phyloP scores from a whole-genome alignment of 306 rosid genomes.

The Cicer arietinum region DNA sequence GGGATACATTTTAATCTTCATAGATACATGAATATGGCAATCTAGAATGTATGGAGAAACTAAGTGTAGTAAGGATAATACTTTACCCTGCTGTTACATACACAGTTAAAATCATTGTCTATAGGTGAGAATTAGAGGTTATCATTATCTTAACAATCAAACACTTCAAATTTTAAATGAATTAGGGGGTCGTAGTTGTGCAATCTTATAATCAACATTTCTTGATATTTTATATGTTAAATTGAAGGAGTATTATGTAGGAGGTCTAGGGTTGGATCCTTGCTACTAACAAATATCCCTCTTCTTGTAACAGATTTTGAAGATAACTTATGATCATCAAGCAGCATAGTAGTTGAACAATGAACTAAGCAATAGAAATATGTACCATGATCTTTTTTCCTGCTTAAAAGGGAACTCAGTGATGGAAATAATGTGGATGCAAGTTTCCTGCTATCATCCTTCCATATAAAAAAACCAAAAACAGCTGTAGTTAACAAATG shows the following conservation, averaged over 20 bases:
- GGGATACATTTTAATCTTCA: background rate
- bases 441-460: slow-evolving; percentile 90
- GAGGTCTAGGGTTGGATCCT: too few relatives aligned
- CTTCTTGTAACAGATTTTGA: too few relatives aligned
- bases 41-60: background rate
- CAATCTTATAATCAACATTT: too few relatives aligned
- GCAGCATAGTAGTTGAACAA: background rate
- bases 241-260: too few relatives aligned
- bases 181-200: too few relatives aligned
- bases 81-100: too few relatives aligned
- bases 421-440: slow-evolving; percentile 85
- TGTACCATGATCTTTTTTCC: slow-evolving; percentile 93
- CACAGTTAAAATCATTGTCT: too few relatives aligned
- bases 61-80: background rate
- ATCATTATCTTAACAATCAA: too few relatives aligned
- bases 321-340: slow-evolving; percentile 22
- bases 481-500: slow-evolving; percentile 28
- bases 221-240: too few relatives aligned
- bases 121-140: too few relatives aligned
- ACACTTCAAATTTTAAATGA: too few relatives aligned
- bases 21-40: background rate
- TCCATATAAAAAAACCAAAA: slow-evolving; percentile 42
- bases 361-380: slow-evolving; percentile 32
- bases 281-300: too few relatives aligned
- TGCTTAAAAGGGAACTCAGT: slow-evolving; percentile 59